Base-by-base conservation (phyloP, 306 rosid species). In the Acacia melanoxylon region DNA sequence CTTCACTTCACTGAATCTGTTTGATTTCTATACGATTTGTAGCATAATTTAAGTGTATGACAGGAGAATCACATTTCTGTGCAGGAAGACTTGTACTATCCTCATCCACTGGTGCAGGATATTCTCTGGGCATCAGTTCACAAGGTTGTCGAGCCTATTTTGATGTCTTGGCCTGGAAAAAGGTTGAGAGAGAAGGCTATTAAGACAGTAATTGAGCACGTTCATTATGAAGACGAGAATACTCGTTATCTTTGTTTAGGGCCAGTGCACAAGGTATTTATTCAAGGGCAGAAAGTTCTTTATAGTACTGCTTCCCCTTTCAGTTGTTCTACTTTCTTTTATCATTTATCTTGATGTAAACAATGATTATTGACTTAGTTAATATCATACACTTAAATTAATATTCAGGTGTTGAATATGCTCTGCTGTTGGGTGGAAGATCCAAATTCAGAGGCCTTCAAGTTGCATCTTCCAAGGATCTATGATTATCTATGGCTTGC, bases 191-290 rank as follows among this genome's bases (percentile, higher is more conserved):
- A 91, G 59, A 92, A 83, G 90, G 93, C 98, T 81, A 71, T 91
- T n/a, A 66, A 1, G n/a, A 68, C 79, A 16, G 90, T 74, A n/a
- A 88, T 94, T 10, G 87, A 94, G 86, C 98, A 94, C 83, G 86
- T 94, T 78, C 97, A 94, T 78, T 94, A 94, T 73, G 98, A 94
- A 88, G 98, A 94, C 81, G 97, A 94, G 87, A 94, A 94, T 85
- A 92, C 98, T 88, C 98, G 95, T 56, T 94, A 92, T 87, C 19
- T 91, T 76, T 94, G 98, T 89, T 92, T 94, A 74, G 97, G 98
- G 59, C 98, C 97, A 58, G 98, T 94, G 65, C 92, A 94, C 81
- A 94, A 94, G 97, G 98, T 94, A 91, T 66, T 74, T 76, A 62
- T 69, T 86, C 25, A 75, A 66, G 81, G 52, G 76, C 66, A 42